Evolutionary conservation across 345 rosid genomes (phyloP).

Genomic region (Murraya paniculata): DNA sequence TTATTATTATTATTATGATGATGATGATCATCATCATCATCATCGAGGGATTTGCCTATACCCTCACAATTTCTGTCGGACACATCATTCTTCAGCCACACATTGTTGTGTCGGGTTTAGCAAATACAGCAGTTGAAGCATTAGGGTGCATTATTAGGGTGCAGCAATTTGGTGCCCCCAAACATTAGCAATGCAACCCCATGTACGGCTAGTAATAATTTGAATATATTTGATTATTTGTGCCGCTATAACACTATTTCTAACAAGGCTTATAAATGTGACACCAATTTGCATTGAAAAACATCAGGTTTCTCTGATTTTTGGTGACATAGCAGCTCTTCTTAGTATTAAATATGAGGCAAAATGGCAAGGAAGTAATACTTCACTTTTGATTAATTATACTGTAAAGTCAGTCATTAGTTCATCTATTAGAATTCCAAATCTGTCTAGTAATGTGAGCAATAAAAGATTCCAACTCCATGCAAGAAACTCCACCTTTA

Average conservation of each 20-base stretch:
- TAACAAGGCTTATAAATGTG: not conserved
- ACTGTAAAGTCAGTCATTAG: not conserved
- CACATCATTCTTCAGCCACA: too few species aligned
- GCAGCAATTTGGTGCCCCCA: too few species aligned
- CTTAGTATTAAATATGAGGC: not conserved
- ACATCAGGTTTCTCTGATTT: not conserved
- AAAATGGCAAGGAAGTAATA: not conserved
- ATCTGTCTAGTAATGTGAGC: not conserved
- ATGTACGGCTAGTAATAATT: not conserved
- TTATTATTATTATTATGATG: too few species aligned
- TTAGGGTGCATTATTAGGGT: too few species aligned
- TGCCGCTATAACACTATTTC: not conserved
- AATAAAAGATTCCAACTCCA: not conserved
- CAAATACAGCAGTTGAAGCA: too few species aligned
- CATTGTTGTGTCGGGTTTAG: too few species aligned
- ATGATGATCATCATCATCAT: too few species aligned
- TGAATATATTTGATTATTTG: not conserved
- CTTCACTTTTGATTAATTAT: not conserved
- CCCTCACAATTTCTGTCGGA: too few species aligned
- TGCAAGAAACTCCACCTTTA: not conserved
- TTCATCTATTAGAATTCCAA: too few species aligned
- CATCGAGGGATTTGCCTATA: too few species aligned
- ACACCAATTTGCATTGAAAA: not conserved
- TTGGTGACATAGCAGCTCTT: not conserved
- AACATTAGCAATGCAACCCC: too few species aligned